Evolutionary conservation across 2,329 filamentous ascomycete species (phyloP).

Genomic region (Talaromyces sp.): DNA sequence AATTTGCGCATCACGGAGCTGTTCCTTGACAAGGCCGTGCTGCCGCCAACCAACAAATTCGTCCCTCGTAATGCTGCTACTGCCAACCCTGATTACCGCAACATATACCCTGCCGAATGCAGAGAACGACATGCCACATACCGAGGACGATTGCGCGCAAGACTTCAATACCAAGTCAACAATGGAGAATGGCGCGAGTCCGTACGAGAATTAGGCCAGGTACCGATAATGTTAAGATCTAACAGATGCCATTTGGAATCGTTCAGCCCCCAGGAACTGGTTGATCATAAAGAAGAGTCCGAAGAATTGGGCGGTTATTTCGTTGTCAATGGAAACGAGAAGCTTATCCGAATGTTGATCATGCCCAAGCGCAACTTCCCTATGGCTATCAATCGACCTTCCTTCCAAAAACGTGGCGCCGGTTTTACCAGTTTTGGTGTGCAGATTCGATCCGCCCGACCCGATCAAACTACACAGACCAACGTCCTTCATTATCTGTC

Average conservation of each 20-base stretch:
- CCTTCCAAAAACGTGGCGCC: conserved; percentile 81
- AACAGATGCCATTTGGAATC: conserved; percentile 88
- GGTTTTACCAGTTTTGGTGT: conserved; percentile 89
- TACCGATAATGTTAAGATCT: conserved; percentile 93
- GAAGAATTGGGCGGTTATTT: conserved; percentile 97
- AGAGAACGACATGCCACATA: conserved; percentile 92
- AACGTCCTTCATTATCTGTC: conserved; percentile 94
- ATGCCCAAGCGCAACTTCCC: conserved; percentile 90
- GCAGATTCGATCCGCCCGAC: conserved; percentile 84
- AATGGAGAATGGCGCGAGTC: conserved; percentile 80
- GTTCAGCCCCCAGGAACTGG: conserved; percentile 75
- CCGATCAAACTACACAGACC: conserved; percentile 97
- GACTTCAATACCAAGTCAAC: conserved; percentile 83
- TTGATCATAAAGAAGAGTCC: conserved; percentile 86
- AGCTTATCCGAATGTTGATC: conserved; percentile 88
- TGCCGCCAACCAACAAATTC: conserved; percentile 80
- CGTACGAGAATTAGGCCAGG: conserved; percentile 77
- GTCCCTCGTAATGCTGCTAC: conserved; percentile 58
- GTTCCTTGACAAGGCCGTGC: conserved; percentile 73
- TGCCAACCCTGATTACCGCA: conserved; percentile 46
- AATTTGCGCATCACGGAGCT: conserved; percentile 76
- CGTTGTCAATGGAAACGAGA: conserved; percentile 95
- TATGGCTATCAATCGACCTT: conserved; percentile 86
- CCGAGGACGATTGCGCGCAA: conserved; percentile 76
- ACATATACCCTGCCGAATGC: conserved; percentile 88